Base-by-base conservation (phyloP, 2,329 filamentous ascomycete genomes). In the Cladophialophora psammophila region DNA sequence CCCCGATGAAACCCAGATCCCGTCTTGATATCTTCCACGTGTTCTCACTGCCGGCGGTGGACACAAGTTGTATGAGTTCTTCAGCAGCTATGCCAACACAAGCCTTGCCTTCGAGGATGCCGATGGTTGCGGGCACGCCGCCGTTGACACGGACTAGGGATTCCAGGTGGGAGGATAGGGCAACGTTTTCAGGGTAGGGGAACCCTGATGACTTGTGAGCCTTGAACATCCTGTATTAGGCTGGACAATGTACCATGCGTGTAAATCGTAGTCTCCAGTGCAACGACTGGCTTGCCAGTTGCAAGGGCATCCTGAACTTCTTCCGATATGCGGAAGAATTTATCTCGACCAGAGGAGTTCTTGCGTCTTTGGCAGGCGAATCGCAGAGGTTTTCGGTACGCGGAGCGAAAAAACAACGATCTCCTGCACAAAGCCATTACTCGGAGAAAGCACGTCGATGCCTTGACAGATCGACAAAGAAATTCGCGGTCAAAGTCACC, bases 231-330 rank as follows among this genome's bases (percentile, higher is more conserved):
- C 56, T 50, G 34, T n/a, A 35, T 20, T 42, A 31, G 53, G 56
- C 15, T 13, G 26, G 32, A 59, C 38, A 18, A n/a, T 55, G 60
- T 78, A 84, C 93, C 94, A 80, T 99, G 95, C 1, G 95, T 99
- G 79, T 99, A 98, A 73, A 99, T 98, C 4, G 95, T 97, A 1
- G 92, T 93, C 79, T 99, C 95, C 4, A 99, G 85, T 15, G 94
- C 95, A 10, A 99, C 94, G 3, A 99, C 90, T 0, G 95, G 94
- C 74, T 88, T 89, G 64, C 89, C 88, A 12, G 87, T 86, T 50
- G 87, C 83, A 56, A 97, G 78, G 45, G 94, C 94, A 76, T 93
- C 88, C 60, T 85, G 83, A 12, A 99, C 90, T 79, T 98, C 94
- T 59, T 94, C 90, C 0, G 92, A 94, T 50, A 97, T 83, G 61